Evolutionary conservation across 2,329 filamentous ascomycete genomes (phyloP), one percentile per base, ranked within the genome.

Genomic region (Exserohilum rostratum): DNA sequence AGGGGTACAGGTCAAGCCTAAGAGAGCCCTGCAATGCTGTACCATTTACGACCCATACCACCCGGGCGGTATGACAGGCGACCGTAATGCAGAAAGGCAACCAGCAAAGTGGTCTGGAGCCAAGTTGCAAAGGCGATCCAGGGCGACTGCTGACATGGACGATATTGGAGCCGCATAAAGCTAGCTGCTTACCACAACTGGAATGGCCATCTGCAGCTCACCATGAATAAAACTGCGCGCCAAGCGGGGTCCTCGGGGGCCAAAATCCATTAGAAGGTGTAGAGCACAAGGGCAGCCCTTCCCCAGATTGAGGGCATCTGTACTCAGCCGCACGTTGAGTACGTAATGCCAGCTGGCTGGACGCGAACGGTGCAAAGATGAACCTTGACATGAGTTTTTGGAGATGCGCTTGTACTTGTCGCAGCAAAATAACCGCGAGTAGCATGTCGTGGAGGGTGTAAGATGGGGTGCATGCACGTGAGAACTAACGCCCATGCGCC

Each of bases 61-160:
- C 44, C 56, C 61, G 55, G 61, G 64, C 47, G 39, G 55, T 48
- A 50, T 50, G 57, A 50, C 46, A 60, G 48, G 35, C 22, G 58
- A 50, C 48, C 55, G 50, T 55, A 42, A 52, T 29, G 48, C 58
- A 52, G 52, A 51, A 50, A 51, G 58, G 49, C 56, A 51, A 57
- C 55, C 55, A 50, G 52, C 49, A 38, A 46, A 50, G 49, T 61
- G 59, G 61, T 55, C 64, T 61, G 62, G 61, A 68, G 59, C 66
- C 48, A 38, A 44, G 56, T 54, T 39, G 46, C 49, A 50, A 46
- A 53, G 30, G 46, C 53, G 50, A 60, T 53, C 60, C 57, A 64
- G 62, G 59, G 55, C 53, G 56, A 56, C 50, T 67, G 68, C 67
- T 68, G 60, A 66, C 69, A 69, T 59, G 53, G 60, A 55, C 58